Base-by-base conservation (phyloP, 2,329 filamentous ascomycete species). In the Venturiaceae sp. region DNA sequence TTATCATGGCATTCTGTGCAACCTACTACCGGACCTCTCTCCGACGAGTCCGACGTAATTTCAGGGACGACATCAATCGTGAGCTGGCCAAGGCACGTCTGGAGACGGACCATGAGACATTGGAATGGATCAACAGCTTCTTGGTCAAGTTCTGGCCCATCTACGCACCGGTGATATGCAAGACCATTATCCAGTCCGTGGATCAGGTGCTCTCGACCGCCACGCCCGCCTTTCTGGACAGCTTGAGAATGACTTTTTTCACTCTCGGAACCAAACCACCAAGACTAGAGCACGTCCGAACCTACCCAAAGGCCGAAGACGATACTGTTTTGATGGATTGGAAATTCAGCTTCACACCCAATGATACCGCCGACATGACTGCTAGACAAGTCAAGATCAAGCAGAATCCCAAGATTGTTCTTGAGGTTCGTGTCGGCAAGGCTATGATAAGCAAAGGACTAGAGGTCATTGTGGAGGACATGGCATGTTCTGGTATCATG, bases 81-180 rank as follows among this genome's bases (percentile, higher is more conserved):
- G 92, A 96, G 72, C 81, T 96, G 79, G 86, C 87, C 13, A 88
- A 96, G 73, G 87, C 86, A 72, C 88, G 82, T 66, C 78, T 99
- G 57, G 94, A 97, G 66, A 94, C 85, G 8, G 94, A 99, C 65
- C 85, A 84, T 28, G 94, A 99, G 74, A 94, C 88, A 59, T 78
- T 99, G 53, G 94, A 99, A 72, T 99, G 94, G 94, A 97, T 99
- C 72, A 99, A 99, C 79, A 95, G 90, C 66, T 99, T 99, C 76
- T 72, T 99, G 66, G 85, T 95, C 75, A 99, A 99, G 72, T 99
- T 99, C 76, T 99, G 94, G 94, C 94, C 94, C 62, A 99, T 99
- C 67, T 97, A 96, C 71, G 90, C 94, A 58, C 94, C 94, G 1
- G 90, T 97, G 9, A 82, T 99, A 13, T 92, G 91, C 61, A 85